Conservation (phyloP, 345 rosid species). For the Eutrema yunnanense region DNA sequence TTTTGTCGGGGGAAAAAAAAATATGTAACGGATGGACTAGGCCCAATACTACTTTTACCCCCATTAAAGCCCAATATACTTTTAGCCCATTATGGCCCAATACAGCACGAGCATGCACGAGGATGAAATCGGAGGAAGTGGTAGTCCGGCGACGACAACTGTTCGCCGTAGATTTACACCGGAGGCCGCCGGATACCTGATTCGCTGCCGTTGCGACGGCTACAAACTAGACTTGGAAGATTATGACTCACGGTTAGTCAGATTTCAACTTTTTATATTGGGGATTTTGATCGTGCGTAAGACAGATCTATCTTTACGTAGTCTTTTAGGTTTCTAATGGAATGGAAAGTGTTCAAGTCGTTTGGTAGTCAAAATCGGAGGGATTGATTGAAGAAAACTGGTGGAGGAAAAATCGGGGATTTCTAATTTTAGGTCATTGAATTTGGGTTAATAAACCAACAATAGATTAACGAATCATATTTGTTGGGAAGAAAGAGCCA, state of each 20-base stretch:
- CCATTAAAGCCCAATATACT: too few species aligned
- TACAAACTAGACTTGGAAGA: neutral
- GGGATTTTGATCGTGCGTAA: too few species aligned
- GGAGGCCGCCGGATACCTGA: neutral
- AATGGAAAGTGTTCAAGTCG: too few species aligned
- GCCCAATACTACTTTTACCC: too few species aligned
- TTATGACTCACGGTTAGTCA: neutral
- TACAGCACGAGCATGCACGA: neutral
- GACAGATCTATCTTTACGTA: neutral
- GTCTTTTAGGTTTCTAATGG: neutral
- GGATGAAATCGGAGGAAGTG: neutral
- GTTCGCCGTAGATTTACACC: neutral
- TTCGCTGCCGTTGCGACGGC: neutral
- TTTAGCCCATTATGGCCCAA: too few species aligned
- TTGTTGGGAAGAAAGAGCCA: neutral
- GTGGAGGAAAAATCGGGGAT: neutral
- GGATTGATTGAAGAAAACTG: neutral
- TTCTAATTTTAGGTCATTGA: neutral
- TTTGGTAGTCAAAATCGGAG: too few species aligned
- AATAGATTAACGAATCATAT: conserved; percentile 20
- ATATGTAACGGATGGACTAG: too few species aligned
- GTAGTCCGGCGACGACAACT: neutral
- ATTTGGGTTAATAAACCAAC: neutral
- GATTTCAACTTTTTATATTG: neutral
- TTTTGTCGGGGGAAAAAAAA: too few species aligned